These are phyloP conservation scores for Lactarius pseudohatsudake DNA, from an alignment of 768 basidiomycete genomes.

Conservation along the genomic window DNA sequence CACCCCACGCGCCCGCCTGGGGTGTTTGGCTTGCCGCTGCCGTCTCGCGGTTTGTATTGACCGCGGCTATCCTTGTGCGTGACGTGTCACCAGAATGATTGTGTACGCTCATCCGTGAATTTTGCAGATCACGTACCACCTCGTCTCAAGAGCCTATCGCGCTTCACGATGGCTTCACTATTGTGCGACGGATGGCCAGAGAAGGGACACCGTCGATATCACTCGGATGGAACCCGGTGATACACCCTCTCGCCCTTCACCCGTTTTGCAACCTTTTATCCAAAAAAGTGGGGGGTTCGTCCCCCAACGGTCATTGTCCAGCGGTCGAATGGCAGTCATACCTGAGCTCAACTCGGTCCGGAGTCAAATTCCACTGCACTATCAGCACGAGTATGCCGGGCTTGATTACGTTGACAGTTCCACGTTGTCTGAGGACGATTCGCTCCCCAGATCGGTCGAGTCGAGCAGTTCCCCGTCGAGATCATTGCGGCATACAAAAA, in stretches of 20 bases:
- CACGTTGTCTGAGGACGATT: conserved; percentile 22
- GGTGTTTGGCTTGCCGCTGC: conserved; percentile 56
- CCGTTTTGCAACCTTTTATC: not conserved
- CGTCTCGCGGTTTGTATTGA: conserved; percentile 53
- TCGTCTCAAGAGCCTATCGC: conserved; percentile 7
- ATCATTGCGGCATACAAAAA: conserved; percentile 15
- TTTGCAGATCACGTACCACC: conserved; percentile 13
- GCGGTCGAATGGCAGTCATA: conserved; percentile 19
- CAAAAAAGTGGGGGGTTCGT: not conserved
- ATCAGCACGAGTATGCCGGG: conserved; percentile 11
- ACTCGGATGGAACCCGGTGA: not conserved
- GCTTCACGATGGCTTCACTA: conserved; percentile 3
- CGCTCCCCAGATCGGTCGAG: conserved; percentile 13
- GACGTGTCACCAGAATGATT: not conserved
- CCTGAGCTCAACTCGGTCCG: conserved; percentile 19
- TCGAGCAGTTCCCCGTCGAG: not conserved
- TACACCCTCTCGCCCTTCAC: conserved; percentile 12
- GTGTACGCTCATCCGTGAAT: not conserved
- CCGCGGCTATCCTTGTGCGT: conserved; percentile 55
- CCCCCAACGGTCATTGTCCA: conserved; percentile 21
- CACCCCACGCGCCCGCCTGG: conserved; percentile 42
- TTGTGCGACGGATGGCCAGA: conserved; percentile 7
- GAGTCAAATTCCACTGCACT: not conserved
- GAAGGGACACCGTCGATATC: conserved; percentile 8
- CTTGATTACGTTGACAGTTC: conserved; percentile 13